These are phyloP conservation scores for Talaromyces piceae DNA, from an alignment of 2,329 filamentous ascomycete genomes.

Conservation along the genomic window DNA sequence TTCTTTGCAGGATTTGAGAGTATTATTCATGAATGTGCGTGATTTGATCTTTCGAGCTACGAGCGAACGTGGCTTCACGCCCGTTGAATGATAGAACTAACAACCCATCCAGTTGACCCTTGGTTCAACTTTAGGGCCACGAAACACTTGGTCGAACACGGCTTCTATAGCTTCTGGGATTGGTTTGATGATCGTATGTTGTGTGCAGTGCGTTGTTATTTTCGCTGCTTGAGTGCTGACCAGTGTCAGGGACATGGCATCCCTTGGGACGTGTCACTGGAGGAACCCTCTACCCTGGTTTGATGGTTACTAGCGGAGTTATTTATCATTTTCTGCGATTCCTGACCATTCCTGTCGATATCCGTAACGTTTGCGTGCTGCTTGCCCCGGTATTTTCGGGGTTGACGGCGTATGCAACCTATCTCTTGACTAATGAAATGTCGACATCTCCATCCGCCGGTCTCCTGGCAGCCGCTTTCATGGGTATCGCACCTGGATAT, in stretches of 20 bases:
- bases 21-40: slow-evolving; percentile 98
- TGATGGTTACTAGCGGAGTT: slow-evolving; percentile 97
- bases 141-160: slow-evolving; percentile 93
- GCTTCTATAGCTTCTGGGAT: slow-evolving; percentile 99
- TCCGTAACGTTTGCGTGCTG: slow-evolving; percentile 96
- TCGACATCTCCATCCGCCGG: slow-evolving; percentile 89
- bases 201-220: slow-evolving; percentile 4
- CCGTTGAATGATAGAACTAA: slow-evolving; percentile 7
- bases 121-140: slow-evolving; percentile 99
- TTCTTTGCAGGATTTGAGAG: slow-evolving; percentile 80
- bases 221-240: slow-evolving; percentile 13
- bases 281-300: slow-evolving; percentile 94
- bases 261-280: slow-evolving; percentile 96
- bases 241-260: slow-evolving; percentile 75
- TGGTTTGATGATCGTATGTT: slow-evolving; percentile 93
- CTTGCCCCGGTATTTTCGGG: slow-evolving; percentile 93
- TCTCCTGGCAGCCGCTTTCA: slow-evolving; percentile 87
- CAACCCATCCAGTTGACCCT: slow-evolving; percentile 66
- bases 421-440: slow-evolving; percentile 96
- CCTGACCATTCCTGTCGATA: slow-evolving; percentile 88
- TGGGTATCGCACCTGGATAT: slow-evolving; percentile 96
- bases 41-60: slow-evolving; percentile 1
- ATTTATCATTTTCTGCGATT: slow-evolving; percentile 92
- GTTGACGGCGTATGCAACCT: slow-evolving; percentile 83
- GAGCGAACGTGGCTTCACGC: not conserved